Base-by-base conservation (phyloP, 2,329 filamentous ascomycete genomes). In the Aspergillus ibericus region DNA sequence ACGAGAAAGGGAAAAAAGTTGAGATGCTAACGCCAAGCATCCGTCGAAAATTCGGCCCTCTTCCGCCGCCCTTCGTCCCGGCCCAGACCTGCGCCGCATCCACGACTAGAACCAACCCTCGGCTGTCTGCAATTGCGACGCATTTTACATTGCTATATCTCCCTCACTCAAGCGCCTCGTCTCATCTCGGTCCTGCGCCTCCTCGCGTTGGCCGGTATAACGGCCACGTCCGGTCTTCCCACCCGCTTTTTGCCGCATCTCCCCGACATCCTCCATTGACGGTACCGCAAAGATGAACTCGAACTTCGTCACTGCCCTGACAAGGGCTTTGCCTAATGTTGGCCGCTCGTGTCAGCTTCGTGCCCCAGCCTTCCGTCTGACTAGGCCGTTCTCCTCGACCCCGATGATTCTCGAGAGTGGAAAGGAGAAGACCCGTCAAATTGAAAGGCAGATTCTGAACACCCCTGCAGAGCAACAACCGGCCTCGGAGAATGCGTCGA, bases 11-110 rank as follows among this genome's bases (percentile, higher is more conserved):
- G 67, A 69, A 71, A 75, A 73, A 74, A 72, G 66, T 72, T 62
- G 61, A 67, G 66, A 66, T 68, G 66, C 55, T 27, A 55, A 55
- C 56, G 72, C 72, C 72, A 75, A 75, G 72, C 70, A 66, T 69
- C 68, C 64, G 72, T 70, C 68, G 64, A 73, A 74, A 74, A 72
- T 68, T 66, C 69, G 68, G 66, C 63, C 69, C 66, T 63, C 59
- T 66, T 67, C 63, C 64, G 63, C 62, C 63, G 62, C 61, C 63
- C 57, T 68, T 67, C 65, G 65, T 66, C 67, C 59, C 60, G 60
- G 57, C 55, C 59, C 56, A 62, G 47, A 42, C 49, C 52, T 47
- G 47, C 53, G 44, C 8, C 42, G 52, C 52, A 34, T 34, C 22
- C 16, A 35, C 20, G 16, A 35, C 35, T 35, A 22, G 16, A 15